A percentile compares a stretch with the other conserved stretches of the same genome.
Conservation (phyloP, 169 alveolate species). For the Perkinsus chesapeaki region DNA sequence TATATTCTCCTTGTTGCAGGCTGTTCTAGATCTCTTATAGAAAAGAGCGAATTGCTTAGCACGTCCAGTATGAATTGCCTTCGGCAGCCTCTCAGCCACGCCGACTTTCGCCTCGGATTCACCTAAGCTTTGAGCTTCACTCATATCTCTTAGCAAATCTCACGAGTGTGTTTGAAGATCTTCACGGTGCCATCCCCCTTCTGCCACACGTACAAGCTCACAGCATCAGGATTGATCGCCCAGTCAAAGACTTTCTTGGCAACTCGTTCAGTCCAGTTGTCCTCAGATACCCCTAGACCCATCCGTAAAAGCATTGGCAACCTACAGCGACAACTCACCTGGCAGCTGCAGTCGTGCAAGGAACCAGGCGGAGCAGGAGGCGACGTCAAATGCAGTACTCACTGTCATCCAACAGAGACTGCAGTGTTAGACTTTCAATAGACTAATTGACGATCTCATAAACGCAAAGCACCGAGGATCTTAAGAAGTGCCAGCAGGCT, state of each 20-base stretch:
- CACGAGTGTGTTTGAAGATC: not conserved
- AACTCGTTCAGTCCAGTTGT: not conserved
- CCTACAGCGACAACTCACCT: not conserved
- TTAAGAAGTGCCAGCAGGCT: not conserved
- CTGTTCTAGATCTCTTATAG: constrained; percentile 23
- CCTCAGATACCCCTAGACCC: not conserved
- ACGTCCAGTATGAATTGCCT: constrained; percentile 5
- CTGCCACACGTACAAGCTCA: not conserved
- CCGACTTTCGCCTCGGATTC: not conserved
- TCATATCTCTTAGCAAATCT: not conserved
- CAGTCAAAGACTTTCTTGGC: not conserved
- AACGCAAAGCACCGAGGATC: not conserved
- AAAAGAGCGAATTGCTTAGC: constrained; percentile 30
- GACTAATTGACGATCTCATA: not conserved
- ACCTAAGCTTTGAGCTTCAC: not conserved
- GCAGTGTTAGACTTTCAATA: no score
- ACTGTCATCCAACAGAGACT: no score
- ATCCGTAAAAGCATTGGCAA: not conserved
- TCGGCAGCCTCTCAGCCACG: not conserved
- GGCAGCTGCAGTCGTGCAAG: constrained; percentile 15
- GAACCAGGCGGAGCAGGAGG: constrained; percentile 14
- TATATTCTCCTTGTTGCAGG: constrained; percentile 2
- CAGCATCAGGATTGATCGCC: not conserved
- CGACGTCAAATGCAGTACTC: not conserved
- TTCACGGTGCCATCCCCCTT: not conserved